These are phyloP conservation scores for Mychonastes homosphaera DNA, from an alignment of 139 green algal species.

Conservation along the genomic window DNA sequence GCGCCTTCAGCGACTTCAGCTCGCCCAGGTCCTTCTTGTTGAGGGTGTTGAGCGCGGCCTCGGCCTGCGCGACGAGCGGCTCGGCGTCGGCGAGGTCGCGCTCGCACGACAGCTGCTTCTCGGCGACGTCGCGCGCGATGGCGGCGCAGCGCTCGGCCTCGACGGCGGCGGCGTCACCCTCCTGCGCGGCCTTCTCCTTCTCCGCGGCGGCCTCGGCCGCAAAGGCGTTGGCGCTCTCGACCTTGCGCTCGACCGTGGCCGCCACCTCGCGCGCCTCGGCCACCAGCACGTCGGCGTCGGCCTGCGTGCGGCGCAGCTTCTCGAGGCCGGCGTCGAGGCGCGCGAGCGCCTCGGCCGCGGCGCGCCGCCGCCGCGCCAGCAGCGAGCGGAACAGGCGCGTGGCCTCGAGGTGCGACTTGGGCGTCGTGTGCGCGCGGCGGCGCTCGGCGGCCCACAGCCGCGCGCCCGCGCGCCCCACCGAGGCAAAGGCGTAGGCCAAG, in stretches of 20 bases:
- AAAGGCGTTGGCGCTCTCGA: constrained; percentile 67
- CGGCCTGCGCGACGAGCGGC: constrained; percentile 68
- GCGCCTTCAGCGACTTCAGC: constrained; percentile 83
- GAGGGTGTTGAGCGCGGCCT: constrained; percentile 76
- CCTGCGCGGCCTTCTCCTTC: constrained; percentile 78
- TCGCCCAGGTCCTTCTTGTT: constrained; percentile 84
- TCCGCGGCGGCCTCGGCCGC: constrained; percentile 63
- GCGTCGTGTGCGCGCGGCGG: constrained; percentile 77
- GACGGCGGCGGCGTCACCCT: constrained; percentile 64
- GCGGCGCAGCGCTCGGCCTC: constrained; percentile 75
- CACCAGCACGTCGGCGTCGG: constrained; percentile 78
- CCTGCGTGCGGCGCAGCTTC: constrained; percentile 69
- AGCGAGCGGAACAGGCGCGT: constrained; percentile 85
- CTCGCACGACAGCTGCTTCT: constrained; percentile 70
- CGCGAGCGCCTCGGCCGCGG: neutral
- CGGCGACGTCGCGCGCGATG: constrained; percentile 65
- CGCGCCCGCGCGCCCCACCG: constrained; percentile 48
- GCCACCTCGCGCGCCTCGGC: constrained; percentile 74
- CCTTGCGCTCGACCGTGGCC: constrained; percentile 78
- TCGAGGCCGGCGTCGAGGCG: constrained; percentile 70
- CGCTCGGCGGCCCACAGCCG: constrained; percentile 58
- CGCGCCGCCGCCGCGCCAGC: constrained; percentile 44
- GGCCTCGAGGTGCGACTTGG: constrained; percentile 83
- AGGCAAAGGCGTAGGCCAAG: constrained; percentile 73
- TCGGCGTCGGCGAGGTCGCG: constrained; percentile 70